Evolutionary conservation across 2,329 filamentous ascomycete species (phyloP), one percentile per base, ranked within the genome.

Genomic region (Aspergillus floridensis): DNA sequence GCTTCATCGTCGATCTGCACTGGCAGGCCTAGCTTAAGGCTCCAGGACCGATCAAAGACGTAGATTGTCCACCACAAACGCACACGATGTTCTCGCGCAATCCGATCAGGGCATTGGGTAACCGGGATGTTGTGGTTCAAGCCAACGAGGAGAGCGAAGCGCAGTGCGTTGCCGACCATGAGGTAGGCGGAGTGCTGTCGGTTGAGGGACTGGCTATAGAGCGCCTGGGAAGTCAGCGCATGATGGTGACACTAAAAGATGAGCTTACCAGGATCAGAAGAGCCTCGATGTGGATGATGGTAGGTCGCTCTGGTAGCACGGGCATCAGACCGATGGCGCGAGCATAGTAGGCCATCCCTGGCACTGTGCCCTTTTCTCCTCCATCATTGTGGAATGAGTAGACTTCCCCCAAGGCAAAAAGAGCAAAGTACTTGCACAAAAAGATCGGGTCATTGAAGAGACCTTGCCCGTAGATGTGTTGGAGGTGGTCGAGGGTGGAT

Each of bases 1-100:
- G 80, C 79, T 7, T 78, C 72, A 41, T 82, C 80, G 5, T 73
- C 71, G 10, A 82, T 75, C 14, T 77, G 76, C 0, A 77, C 69
- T 0, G 81, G 79, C 49, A 80, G 77, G 0, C 80, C 78, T 0
- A 80, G 68, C 49, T 80, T 79, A 0, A 77, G 76, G 1, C 77
- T 76, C 68, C 74, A 80, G 65, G 81, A 75, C 2, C 80, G 73
- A 47, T 73, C 71, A 24, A 68, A 68, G 11, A 71, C 63, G 46
- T 72, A 73, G 1, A 73, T 68, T 8, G 68, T 62, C 72, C 72
- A 73, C 71, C 72, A 73, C 11, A 73, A 59, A 0, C 71, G 65
- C 19, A 70, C 63, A 1, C 70, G 68, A 35, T 72, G 69, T 51
- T 73, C 61, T 11, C 68, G 63, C 3, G 79, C 79, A 3, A 68